Conservation (phyloP, 2,329 filamentous ascomycete genomes). For the Paraphoma sp. region DNA sequence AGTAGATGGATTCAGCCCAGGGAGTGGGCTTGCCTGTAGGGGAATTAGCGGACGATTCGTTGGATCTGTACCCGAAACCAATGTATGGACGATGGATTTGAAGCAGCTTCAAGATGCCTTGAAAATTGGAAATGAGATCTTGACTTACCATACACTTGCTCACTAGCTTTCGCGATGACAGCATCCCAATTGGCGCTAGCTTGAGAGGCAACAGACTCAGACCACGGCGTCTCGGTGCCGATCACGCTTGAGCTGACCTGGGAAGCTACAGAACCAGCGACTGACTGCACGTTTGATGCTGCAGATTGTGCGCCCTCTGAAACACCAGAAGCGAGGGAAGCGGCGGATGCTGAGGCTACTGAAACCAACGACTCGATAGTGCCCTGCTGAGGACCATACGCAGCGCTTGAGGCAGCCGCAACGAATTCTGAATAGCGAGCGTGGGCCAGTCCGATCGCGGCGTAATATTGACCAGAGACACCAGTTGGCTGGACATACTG, state of each 20-base stretch:
- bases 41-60: neutral
- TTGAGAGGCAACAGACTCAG: conserved; percentile 62
- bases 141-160: conserved; percentile 67
- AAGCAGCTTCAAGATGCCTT: too few species aligned
- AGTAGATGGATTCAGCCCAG: conserved; percentile 54
- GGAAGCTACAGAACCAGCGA: conserved; percentile 54
- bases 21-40: conserved; percentile 60
- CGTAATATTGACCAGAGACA: conserved; percentile 74
- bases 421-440: conserved; percentile 80
- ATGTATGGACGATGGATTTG: too few species aligned
- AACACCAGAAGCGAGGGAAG: conserved; percentile 57
- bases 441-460: conserved; percentile 78
- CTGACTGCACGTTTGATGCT: conserved; percentile 56
- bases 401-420: conserved; percentile 71
- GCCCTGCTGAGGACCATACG: conserved; percentile 59
- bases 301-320: conserved; percentile 45
- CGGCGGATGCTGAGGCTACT: conserved; percentile 52
- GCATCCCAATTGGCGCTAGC: conserved; percentile 69
- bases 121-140: neutral
- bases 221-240: conserved; percentile 56
- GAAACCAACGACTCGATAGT: conserved; percentile 43
- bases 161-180: conserved; percentile 69
- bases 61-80: too few species aligned
- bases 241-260: conserved; percentile 54
- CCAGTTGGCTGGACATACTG: conserved; percentile 72